These are phyloP conservation scores for Acer negundo DNA, from an alignment of 345 rosid species.

Conservation along the genomic window DNA sequence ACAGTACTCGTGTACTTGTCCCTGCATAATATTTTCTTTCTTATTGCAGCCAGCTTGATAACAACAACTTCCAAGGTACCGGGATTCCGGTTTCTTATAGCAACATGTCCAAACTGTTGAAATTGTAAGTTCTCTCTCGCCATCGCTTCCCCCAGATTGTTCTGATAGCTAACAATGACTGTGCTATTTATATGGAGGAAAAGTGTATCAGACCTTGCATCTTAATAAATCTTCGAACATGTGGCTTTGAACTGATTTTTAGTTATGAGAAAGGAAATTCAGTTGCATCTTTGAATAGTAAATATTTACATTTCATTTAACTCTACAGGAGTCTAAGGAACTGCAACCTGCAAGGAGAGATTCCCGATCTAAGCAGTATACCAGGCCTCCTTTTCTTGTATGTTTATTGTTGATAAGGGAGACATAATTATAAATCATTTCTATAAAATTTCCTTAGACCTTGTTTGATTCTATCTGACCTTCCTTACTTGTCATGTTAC, in stretches of 20 bases:
- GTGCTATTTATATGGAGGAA: not conserved
- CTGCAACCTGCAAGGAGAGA: slow-evolving; percentile 48
- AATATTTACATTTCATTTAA: not conserved
- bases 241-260: not conserved
- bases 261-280: not conserved
- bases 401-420: not conserved
- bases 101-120: slow-evolving; percentile 72
- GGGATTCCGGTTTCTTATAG: slow-evolving; percentile 73
- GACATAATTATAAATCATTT: not conserved
- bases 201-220: not conserved
- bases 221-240: not conserved
- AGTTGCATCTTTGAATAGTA: not conserved
- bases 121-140: slow-evolving; percentile 64
- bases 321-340: slow-evolving; percentile 55
- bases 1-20: not conserved
- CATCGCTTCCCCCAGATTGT: not conserved
- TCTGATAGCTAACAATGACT: not conserved
- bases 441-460: not conserved
- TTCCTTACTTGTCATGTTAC: slow-evolving; percentile 16
- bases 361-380: slow-evolving; percentile 52
- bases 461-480: not conserved
- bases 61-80: slow-evolving; percentile 79
- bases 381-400: slow-evolving; percentile 41
- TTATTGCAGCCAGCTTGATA: slow-evolving; percentile 79
- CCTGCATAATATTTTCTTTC: not conserved